These are phyloP conservation scores for Tolypocladium paradoxum DNA, from an alignment of 2,329 filamentous ascomycete species.

Conservation along the genomic window DNA sequence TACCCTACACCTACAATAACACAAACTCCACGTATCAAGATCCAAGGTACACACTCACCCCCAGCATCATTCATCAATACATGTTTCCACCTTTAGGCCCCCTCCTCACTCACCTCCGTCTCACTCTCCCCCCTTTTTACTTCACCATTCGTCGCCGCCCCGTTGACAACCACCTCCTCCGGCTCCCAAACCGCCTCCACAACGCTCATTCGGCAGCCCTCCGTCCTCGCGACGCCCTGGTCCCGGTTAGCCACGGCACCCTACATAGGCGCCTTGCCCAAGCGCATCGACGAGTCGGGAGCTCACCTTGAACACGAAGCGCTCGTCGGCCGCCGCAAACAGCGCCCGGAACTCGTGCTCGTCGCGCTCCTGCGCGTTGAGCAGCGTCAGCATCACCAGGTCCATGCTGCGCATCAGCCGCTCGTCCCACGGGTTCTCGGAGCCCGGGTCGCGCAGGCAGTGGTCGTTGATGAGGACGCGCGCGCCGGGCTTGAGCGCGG, in stretches of 20 bases:
- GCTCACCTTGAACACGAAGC: constrained; percentile 33
- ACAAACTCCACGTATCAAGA: not conserved
- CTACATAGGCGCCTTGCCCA: too few relatives aligned
- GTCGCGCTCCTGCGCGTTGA: constrained; percentile 40
- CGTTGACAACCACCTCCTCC: constrained; percentile 1
- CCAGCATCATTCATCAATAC: not conserved
- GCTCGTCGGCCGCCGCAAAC: constrained; percentile 29
- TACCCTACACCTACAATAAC: not conserved
- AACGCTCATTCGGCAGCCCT: constrained; percentile 35
- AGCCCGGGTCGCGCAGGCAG: constrained; percentile 28
- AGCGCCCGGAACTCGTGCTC: constrained; percentile 34
- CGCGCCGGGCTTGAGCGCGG: constrained; percentile 43
- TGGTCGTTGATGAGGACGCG: constrained; percentile 35
- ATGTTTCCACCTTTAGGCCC: not conserved
- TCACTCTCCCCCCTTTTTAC: not conserved
- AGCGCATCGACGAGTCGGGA: too few relatives aligned
- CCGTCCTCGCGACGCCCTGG: constrained; percentile 28
- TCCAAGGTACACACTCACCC: not conserved
- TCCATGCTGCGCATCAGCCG: constrained; percentile 39
- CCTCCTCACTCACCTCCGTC: not conserved
- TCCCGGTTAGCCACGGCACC: too few relatives aligned
- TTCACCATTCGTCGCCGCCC: not conserved
- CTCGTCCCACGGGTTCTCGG: constrained; percentile 33
- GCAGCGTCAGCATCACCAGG: constrained; percentile 37
- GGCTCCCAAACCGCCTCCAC: constrained; percentile 37